phyloP scores from a whole-genome alignment of 345 rosid genomes.

The Eucalyptus lansdowneana region DNA sequence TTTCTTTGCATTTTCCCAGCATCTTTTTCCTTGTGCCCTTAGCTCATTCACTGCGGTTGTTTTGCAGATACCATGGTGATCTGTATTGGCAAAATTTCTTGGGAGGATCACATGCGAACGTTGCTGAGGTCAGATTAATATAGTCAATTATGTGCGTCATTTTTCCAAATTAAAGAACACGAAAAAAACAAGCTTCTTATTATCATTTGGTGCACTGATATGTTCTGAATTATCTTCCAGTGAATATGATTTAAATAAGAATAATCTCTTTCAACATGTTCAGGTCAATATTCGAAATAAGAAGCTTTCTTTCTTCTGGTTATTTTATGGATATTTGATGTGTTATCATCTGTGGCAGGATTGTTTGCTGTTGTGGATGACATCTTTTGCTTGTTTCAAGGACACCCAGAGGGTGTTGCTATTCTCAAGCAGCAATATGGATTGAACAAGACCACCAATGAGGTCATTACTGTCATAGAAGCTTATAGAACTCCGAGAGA shows the following conservation, averaged over 20 bases:
- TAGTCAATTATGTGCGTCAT: not conserved
- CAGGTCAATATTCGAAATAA: conserved; percentile 52
- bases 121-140: not conserved
- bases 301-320: conserved; percentile 10
- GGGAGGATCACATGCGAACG: rapidly evolving
- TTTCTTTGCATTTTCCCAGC: too few species aligned
- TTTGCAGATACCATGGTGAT: too few species aligned
- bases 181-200: not conserved
- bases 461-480: conserved; percentile 62
- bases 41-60: too few species aligned
- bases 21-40: too few species aligned
- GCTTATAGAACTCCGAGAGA: conserved; percentile 83
- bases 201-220: not conserved
- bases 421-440: conserved; percentile 68
- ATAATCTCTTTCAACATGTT: not conserved
- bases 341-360: not conserved
- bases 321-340: not conserved
- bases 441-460: conserved; percentile 63
- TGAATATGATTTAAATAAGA: not conserved
- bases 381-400: conserved; percentile 88
- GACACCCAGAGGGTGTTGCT: conserved; percentile 73
- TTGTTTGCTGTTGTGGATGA: conserved; percentile 45
- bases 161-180: not conserved
- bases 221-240: not conserved
- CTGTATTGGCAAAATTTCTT: not conserved